phyloP scores from a whole-genome alignment of 225 moss, liverwort and hornwort species.

The Bryoerythrophyllum caledonicum region DNA sequence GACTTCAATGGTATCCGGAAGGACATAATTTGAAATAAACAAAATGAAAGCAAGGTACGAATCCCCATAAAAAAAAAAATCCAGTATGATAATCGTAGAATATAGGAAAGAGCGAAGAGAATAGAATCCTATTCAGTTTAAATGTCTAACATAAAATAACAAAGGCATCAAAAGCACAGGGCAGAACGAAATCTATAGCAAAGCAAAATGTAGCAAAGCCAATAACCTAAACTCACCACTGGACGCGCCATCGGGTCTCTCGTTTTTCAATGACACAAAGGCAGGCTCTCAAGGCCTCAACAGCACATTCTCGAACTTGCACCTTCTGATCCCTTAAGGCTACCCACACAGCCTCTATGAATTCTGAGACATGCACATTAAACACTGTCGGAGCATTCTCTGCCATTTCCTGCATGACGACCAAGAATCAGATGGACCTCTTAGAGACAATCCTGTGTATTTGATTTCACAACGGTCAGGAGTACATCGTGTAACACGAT shows the following conservation, averaged over 20 bases:
- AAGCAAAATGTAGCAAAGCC: slow-evolving; percentile 7
- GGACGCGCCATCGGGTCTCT: slow-evolving; percentile 98
- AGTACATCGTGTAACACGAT: neutral
- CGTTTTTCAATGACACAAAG: slow-evolving; percentile 96
- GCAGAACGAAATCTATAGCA: neutral
- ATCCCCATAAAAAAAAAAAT: neutral
- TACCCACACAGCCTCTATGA: slow-evolving; percentile 95
- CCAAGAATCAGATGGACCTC: slow-evolving; percentile 19
- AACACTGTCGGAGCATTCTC: slow-evolving; percentile 97
- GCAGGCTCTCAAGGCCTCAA: slow-evolving; percentile 83
- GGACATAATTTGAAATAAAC: neutral
- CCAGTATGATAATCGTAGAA: neutral
- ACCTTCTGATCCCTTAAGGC: slow-evolving; percentile 89
- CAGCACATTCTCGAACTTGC: slow-evolving; percentile 83
- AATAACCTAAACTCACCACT: slow-evolving; percentile 60
- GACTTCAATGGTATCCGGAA: neutral
- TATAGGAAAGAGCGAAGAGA: neutral
- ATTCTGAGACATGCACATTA: slow-evolving; percentile 95
- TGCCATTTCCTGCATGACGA: slow-evolving; percentile 87
- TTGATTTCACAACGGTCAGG: neutral
- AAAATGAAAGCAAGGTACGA: slow-evolving; percentile 7
- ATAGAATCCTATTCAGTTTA: too few relatives aligned
- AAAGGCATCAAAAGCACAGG: slow-evolving; percentile 1
- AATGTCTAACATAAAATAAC: neutral
- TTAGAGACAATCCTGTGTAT: slow-evolving; percentile 4